phyloP scores from a whole-genome alignment of 345 rosid genomes.

The Laguncularia racemosa region DNA sequence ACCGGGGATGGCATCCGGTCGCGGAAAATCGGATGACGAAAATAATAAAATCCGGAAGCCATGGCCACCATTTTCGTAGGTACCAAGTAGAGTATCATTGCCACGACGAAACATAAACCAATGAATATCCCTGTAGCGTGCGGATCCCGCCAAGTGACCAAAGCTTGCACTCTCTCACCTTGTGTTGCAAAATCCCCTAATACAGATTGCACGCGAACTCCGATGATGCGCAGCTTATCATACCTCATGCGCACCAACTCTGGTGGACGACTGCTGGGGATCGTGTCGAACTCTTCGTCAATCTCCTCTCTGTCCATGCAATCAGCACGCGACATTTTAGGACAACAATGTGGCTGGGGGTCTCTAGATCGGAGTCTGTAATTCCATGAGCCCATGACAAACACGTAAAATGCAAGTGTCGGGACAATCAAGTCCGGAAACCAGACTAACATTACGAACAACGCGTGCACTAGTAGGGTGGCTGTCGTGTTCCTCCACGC shows the following conservation, averaged over 20 bases:
- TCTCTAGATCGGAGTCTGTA: slow-evolving; percentile 48
- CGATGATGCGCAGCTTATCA: slow-evolving; percentile 49
- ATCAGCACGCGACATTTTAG: slow-evolving; percentile 59
- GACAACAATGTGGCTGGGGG: slow-evolving; percentile 61
- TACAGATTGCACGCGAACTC: slow-evolving; percentile 50
- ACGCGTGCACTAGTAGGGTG: slow-evolving; percentile 62
- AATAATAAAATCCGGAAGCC: slow-evolving; percentile 79
- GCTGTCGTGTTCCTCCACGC: slow-evolving; percentile 70
- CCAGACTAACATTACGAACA: slow-evolving; percentile 71
- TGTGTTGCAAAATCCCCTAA: slow-evolving; percentile 74
- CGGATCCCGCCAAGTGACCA: slow-evolving; percentile 84
- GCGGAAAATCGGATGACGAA: slow-evolving; percentile 78
- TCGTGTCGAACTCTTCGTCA: slow-evolving; percentile 70
- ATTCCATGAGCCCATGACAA: slow-evolving; percentile 72
- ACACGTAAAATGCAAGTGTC: slow-evolving; percentile 61
- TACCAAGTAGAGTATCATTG: slow-evolving; percentile 54
- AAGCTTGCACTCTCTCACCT: slow-evolving; percentile 66
- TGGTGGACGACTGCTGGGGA: slow-evolving; percentile 42
- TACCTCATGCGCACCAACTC: slow-evolving; percentile 33
- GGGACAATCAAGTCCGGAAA: slow-evolving; percentile 77
- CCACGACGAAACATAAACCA: slow-evolving; percentile 61
- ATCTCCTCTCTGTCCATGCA: slow-evolving; percentile 42
- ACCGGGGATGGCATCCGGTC: slow-evolving; percentile 70
- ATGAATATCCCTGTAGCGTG: slow-evolving; percentile 79
- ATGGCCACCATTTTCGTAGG: slow-evolving; percentile 82